phyloP scores from a whole-genome alignment of 805 yeast species.

The Yamadazyma kitorensis region DNA sequence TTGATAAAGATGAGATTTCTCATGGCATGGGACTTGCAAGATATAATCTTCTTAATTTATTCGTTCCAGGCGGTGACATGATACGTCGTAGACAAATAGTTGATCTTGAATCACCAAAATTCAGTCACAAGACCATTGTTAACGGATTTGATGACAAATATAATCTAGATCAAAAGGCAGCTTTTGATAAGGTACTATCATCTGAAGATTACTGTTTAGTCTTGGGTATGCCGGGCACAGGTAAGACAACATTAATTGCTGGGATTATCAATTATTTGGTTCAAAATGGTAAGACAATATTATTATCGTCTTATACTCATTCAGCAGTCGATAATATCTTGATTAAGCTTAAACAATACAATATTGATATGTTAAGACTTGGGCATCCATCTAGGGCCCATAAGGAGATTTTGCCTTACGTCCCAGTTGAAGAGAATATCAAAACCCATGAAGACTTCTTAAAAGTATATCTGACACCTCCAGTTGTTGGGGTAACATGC shows the following conservation, averaged over 20 bases:
- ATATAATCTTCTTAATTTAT: constrained; percentile 68
- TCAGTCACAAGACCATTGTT: constrained; percentile 20
- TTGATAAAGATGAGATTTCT: constrained; percentile 78
- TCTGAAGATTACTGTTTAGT: constrained; percentile 77
- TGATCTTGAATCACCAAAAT: constrained; percentile 50
- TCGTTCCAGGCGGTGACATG: constrained; percentile 49
- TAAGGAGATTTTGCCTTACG: constrained; percentile 52
- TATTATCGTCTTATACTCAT: constrained; percentile 86
- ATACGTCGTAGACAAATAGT: constrained; percentile 49
- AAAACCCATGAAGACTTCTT: constrained; percentile 44
- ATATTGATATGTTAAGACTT: constrained; percentile 54
- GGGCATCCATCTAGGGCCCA: constrained; percentile 65
- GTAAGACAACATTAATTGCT: constrained; percentile 67
- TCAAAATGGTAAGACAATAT: constrained; percentile 58
- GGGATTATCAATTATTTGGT: constrained; percentile 64
- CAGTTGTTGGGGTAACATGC: constrained; percentile 87
- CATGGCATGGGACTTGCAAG: constrained; percentile 76
- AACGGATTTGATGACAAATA: constrained; percentile 26
- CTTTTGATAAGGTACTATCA: constrained; percentile 61
- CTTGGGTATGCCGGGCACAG: constrained; percentile 98
- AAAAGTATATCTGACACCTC: constrained; percentile 50
- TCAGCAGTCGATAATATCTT: constrained; percentile 95
- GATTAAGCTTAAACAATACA: constrained; percentile 53
- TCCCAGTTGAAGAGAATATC: constrained; percentile 40
- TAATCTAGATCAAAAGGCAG: constrained; percentile 70